Conservation (phyloP, 1,139 yeast genomes). For the Kodamaea alishanica region DNA sequence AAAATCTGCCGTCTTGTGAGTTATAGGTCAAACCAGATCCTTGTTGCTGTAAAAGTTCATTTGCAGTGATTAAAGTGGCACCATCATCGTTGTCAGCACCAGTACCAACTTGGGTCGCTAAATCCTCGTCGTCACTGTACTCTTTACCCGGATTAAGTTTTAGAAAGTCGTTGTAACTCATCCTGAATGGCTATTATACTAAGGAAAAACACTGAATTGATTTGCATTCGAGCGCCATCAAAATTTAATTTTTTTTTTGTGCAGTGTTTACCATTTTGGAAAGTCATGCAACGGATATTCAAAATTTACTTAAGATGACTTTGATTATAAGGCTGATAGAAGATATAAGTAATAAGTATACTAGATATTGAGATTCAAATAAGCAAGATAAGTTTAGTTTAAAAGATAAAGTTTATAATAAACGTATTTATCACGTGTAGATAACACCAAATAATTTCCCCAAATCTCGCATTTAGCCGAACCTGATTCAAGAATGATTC, state of each 20-base stretch:
- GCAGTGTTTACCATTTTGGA: too few relatives aligned
- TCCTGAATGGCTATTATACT: not conserved
- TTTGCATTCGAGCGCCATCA: too few relatives aligned
- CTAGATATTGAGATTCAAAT: too few relatives aligned
- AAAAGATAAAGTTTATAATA: too few relatives aligned
- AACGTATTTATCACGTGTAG: constrained; percentile 3
- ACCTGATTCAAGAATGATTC: not conserved
- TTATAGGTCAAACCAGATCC: constrained; percentile 7
- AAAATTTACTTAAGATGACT: too few relatives aligned
- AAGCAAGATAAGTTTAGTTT: too few relatives aligned
- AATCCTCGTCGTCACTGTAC: constrained; percentile 7
- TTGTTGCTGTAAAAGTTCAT: constrained; percentile 8
- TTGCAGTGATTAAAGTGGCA: constrained; percentile 22
- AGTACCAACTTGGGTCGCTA: not conserved
- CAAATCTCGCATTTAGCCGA: constrained; percentile 6
- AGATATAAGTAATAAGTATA: too few relatives aligned
- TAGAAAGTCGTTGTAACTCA: constrained; percentile 12
- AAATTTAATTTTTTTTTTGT: too few relatives aligned
- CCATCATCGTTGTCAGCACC: constrained; percentile 17
- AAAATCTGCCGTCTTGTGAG: constrained; percentile 2
- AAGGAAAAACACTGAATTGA: too few relatives aligned
- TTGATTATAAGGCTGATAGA: too few relatives aligned
- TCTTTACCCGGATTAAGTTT: constrained; percentile 6
- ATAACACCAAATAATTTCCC: constrained; percentile 2
- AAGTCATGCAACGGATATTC: too few relatives aligned